Base-by-base conservation (phyloP, 2,329 filamentous ascomycete species). In the Domatiomyces catenatus region DNA sequence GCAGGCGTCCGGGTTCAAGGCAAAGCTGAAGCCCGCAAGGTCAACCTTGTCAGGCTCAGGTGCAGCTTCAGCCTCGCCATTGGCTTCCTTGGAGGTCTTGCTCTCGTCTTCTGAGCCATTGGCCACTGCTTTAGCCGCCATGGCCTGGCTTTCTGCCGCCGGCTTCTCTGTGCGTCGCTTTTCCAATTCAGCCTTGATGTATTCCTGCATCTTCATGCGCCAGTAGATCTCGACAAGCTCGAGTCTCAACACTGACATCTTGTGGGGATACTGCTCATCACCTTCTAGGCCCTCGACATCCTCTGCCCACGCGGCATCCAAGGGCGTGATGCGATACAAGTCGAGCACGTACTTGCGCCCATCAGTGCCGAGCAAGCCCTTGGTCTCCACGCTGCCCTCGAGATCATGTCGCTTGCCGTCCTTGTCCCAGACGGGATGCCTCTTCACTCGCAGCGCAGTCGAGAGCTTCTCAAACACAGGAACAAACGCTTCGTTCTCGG, bases 381-480 rank as follows among this genome's bases (percentile, higher is more conserved):
- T 98, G 49, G 92, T 98, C 69, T 98, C 92, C 12, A 98, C 89
- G 61, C 89, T 96, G 42, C 86, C 87, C 67, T 96, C 90, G 2
- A 98, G 75, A 55, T 95, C 87, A 61, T 94, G 88, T 54, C 84
- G 80, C 68, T 88, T 84, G 58, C 82, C 80, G 60, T 94, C 86
- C 75, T 96, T 96, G 68, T 98, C 92, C 92, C 92, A 98, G 3
- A 98, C 93, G 44, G 88, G 75, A 66, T 98, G 92, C 69, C 84
- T 84, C 77, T 96, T 96, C 52, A 95, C 85, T 59, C 84, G 85
- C 61, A 96, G 76, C 2, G 87, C 80, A 69, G 90, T 88, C 44
- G 90, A 95, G 28, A 98, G 77, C 71, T 93, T 88, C 63, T 86
- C 81, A 61, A 98, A 98, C 8, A 86, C 76, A 24, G 83, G 72